Evolutionary conservation across 2,329 filamentous ascomycete species (phyloP), one percentile per base, ranked within the genome.

Genomic region (Aspergillus arachidicola): DNA sequence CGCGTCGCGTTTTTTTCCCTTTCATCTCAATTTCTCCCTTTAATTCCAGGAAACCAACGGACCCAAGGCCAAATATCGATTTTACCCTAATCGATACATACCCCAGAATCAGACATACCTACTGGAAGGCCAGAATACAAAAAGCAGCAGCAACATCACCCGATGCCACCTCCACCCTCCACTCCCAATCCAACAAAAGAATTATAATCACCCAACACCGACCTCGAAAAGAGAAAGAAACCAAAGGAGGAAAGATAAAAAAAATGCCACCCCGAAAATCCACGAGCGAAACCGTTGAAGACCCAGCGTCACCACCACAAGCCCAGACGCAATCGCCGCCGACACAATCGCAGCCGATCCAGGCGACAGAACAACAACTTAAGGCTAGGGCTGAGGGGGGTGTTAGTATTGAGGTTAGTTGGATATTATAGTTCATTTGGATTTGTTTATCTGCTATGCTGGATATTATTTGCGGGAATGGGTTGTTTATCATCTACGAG

Each of bases 381-480:
- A 79, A 78, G 66, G 76, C 77, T 19, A 72, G 75, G 19, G 75
- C 75, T 0, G 77, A 79, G 54, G 68, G 68, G 21, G 77, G 78
- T 30, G 75, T 79, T 19, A 78, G 73, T 65, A 76, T 80, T 38
- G 78, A 80, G 66, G 78, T 80, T 41, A 14, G 38, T n/a, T n/a
- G 10, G 5, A 2, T 11, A 23, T 46, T 73, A 61, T 68, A 23
- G 21, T 50, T 41, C 12, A 36, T 32, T 32, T 12, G 21, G 36
- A 14, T 26, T 36, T 14, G 6, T 41, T 41, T 4, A n/a, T 41
- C 9, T 41, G 6, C 34, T 6, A 16, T 16, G 34, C 14, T 6
- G 14, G 34, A 7, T 36, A 16, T 16, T 6, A 6, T 36, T 36
- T 36, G 34, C 14, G 34, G 14, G 5, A 36, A 36, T 36, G 34